Evolutionary conservation across 192 early-diverging fungal genomes (phyloP), one percentile per base, ranked within the genome.

Genomic region (Entomortierella lignicola): DNA sequence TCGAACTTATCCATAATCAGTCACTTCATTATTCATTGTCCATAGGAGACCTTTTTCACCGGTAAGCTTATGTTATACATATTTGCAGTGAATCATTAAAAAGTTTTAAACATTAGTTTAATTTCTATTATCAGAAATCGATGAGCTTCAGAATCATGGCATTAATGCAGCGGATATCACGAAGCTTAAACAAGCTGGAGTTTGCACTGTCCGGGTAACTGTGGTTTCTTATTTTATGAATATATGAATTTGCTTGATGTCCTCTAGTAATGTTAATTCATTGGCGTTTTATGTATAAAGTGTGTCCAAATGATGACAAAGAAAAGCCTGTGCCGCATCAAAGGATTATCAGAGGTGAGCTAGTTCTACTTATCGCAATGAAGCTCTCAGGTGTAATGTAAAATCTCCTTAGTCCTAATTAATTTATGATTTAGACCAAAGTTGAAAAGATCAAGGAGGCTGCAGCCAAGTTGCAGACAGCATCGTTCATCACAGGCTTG

Each of bases 401-500:
- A n/a, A n/a, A n/a, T n/a, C n/a, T n/a, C n/a, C n/a, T n/a, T 37
- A 4, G n/a, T 3, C 2, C 12, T 12, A 2, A 44, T 42, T 29
- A 30, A 3, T 52, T 2, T 30, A 26, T 10, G 6, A 37, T 30
- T 1, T 29, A 79, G 75, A 85, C 86, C 30, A 96, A 94, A 62
- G 89, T 95, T 15, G 94, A 96, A 37, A 96, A 96, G 71, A 89
- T 96, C 70, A 95, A 94, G 77, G 94, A 95, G 43, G 92, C 91
- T 23, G 91, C 91, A 12, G 47, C 68, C 8, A 93, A 93, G 67
- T 85, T 91, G 17, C 69, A 89, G 69, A 85, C 69, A 0, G 72
- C 80, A n/a, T 88, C 88, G 12, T 94, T 94, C 64, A 82, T 94
- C 15, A 91, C 94, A 8, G 94, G 87, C 10, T 82, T 81, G 21